These are phyloP conservation scores for Eutrema salsugineum DNA, from an alignment of 441 rosid species.

Conservation along the genomic window DNA sequence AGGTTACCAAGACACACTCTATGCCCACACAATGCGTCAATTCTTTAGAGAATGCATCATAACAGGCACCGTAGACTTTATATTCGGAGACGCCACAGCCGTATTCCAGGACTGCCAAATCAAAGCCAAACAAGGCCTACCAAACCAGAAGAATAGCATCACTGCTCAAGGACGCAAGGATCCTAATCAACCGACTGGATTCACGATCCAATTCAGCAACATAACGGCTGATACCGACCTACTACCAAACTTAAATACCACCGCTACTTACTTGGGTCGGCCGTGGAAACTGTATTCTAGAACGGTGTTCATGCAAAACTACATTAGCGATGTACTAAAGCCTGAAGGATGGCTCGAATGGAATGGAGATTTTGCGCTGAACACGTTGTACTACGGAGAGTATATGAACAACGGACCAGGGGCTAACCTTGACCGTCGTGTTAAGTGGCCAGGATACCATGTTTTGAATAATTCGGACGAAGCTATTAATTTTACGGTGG, in stretches of 20 bases:
- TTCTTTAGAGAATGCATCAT: slow-evolving; percentile 78
- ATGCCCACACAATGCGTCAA: slow-evolving; percentile 87
- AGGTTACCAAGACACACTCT: slow-evolving; percentile 89
- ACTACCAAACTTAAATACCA: slow-evolving; percentile 40
- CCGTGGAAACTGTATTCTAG: slow-evolving; percentile 89
- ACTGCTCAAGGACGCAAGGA: slow-evolving; percentile 38
- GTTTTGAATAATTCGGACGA: slow-evolving; percentile 38
- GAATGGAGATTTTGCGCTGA: slow-evolving; percentile 51
- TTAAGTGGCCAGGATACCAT: slow-evolving; percentile 83
- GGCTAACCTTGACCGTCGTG: slow-evolving; percentile 42
- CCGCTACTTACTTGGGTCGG: slow-evolving; percentile 65
- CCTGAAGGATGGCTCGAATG: slow-evolving; percentile 91
- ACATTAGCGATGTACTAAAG: slow-evolving; percentile 44
- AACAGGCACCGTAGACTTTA: slow-evolving; percentile 37
- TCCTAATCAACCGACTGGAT: slow-evolving; percentile 45
- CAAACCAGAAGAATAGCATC: slow-evolving; percentile 33
- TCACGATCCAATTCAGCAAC: slow-evolving; percentile 76
- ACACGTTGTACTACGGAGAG: slow-evolving; percentile 71
- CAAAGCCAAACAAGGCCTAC: slow-evolving; percentile 33
- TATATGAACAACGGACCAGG: slow-evolving; percentile 72
- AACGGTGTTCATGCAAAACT: slow-evolving; percentile 66
- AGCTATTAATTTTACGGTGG: slow-evolving; percentile 68
- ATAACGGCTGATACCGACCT: slow-evolving; percentile 70
- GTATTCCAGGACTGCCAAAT: slow-evolving; percentile 33
- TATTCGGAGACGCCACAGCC: slow-evolving; percentile 33